These are phyloP conservation scores for Ophiostoma himal-ulmi DNA, from an alignment of 2,329 filamentous ascomycete species.

Conservation along the genomic window DNA sequence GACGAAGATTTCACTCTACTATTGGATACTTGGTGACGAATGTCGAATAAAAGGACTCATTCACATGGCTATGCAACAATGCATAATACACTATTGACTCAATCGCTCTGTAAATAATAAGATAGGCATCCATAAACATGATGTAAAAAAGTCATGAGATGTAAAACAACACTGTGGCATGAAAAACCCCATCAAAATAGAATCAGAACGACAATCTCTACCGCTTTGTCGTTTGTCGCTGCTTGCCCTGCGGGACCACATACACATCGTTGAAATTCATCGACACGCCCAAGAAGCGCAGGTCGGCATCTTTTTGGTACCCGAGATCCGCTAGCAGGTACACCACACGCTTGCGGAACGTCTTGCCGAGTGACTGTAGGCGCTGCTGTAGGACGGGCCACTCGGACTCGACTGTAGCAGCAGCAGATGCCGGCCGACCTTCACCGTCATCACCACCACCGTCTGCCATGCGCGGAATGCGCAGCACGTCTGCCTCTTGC, in stretches of 20 bases:
- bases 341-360: conserved; percentile 73
- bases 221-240: conserved; percentile 20
- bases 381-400: conserved; percentile 71
- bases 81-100: background rate
- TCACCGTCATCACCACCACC: conserved; percentile 55
- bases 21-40: background rate
- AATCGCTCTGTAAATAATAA: background rate
- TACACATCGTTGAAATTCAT: conserved; percentile 99
- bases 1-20: background rate
- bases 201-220: background rate
- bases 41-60: background rate
- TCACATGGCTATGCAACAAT: background rate
- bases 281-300: conserved; percentile 89
- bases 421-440: conserved; percentile 44
- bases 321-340: conserved; percentile 82
- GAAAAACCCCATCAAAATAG: background rate
- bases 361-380: conserved; percentile 62
- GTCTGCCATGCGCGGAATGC: conserved; percentile 38
- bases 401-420: conserved; percentile 55
- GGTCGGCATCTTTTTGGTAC: conserved; percentile 89
- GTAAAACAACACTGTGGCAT: background rate
- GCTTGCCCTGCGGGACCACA: conserved; percentile 38
- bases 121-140: background rate
- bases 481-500: conserved; percentile 71
- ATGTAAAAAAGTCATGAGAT: background rate